Base-by-base conservation (phyloP, 1,284 basidiomycete species). In the Tilletia walkeri region DNA sequence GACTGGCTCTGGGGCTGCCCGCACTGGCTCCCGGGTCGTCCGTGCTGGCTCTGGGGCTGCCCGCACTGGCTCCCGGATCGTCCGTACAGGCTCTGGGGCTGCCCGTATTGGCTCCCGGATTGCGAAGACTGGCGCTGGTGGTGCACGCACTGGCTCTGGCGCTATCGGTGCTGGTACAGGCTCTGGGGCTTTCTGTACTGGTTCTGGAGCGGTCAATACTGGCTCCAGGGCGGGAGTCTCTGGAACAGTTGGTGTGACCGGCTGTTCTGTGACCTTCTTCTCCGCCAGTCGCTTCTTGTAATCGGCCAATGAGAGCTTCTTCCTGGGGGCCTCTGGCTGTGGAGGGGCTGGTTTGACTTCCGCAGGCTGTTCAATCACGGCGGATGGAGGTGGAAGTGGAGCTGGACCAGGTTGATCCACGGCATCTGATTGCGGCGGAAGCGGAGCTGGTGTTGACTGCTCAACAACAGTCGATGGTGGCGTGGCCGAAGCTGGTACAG, bases 241-340 rank as follows among this genome's bases (percentile, higher is more conserved):
- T 12, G 54, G 54, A 30, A 56, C 12, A 34, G 67, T 6, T 14
- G 50, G 61, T 16, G 63, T 53, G n/a, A 49, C 38, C 2, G 67
- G 53, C 66, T 70, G 73, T 65, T 74, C 73, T 41, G 66, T 74
- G 18, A 78, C 75, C 24, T 78, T 75, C 47, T 66, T 45, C 67
- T 79, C 76, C 2, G 80, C 80, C 6, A 82, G 72, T 14, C 81
- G 77, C 50, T 78, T 78, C 70, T 81, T 82, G 76, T 82, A 83
- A 45, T 83, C 81, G 36, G 81, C 81, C 49, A 83, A 48, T 9
- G 80, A 80, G 4, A 83, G 72, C 67, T 79, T 79, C 45, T 77
- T 76, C 50, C 78, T 69, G 3, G 81, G 81, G 53, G 75, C 72
- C 41, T 74, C 72, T 14, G 73, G 65, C 24, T 66, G 49, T 4